phyloP scores from a whole-genome alignment of 768 basidiomycete genomes.

The Suillus subalutaceus region DNA sequence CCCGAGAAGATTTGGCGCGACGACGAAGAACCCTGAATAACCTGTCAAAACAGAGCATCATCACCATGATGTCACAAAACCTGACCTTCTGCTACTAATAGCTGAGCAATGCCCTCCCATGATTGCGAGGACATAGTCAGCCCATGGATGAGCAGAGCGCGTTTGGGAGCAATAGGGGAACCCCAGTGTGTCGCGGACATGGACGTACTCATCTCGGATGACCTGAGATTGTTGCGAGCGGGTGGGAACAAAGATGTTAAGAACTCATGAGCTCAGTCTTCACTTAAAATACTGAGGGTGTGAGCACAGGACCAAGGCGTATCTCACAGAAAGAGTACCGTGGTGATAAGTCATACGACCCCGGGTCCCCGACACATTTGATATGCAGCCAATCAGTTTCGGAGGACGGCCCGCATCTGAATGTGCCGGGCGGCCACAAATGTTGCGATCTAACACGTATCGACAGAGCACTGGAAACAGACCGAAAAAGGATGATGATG shows the following conservation, averaged over 20 bases:
- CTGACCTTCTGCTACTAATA: conserved; percentile 21
- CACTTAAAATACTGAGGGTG: background rate
- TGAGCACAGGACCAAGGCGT: conserved; percentile 25
- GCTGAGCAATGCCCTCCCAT: conserved; percentile 20
- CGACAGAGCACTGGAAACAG: background rate
- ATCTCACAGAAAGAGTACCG: background rate
- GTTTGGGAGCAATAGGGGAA: conserved; percentile 19
- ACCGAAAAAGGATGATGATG: background rate
- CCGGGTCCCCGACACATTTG: background rate
- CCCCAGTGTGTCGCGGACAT: conserved; percentile 21
- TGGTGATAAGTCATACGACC: background rate
- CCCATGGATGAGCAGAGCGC: conserved; percentile 22
- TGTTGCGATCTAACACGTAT: background rate
- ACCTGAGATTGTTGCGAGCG: background rate
- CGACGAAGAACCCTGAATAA: conserved; percentile 21
- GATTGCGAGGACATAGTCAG: conserved; percentile 23
- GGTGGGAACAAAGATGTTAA: conserved; percentile 35
- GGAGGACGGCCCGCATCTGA: background rate
- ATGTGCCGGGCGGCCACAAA: background rate
- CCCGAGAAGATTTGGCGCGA: conserved; percentile 23
- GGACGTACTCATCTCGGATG: background rate
- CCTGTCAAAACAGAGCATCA: background rate
- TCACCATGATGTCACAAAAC: background rate
- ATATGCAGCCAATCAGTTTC: background rate
- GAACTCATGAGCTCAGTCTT: conserved; percentile 44